Conservation (phyloP, 805 yeast genomes). For the Pichia eremophila region DNA sequence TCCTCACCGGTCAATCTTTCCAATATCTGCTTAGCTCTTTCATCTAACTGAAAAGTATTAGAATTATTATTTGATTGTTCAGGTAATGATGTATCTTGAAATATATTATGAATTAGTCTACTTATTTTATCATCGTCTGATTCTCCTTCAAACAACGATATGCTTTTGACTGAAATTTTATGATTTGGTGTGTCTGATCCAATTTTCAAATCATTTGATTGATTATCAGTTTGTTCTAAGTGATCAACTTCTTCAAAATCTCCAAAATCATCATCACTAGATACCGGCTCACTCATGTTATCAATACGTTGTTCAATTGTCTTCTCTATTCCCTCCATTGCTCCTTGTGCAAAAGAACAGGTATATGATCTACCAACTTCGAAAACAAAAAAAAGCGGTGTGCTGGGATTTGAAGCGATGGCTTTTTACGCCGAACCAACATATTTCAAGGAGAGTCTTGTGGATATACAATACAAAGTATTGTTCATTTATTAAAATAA, state of each 20-base stretch:
- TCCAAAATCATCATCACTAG: constrained; percentile 16
- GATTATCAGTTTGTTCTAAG: neutral
- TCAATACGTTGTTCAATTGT: neutral
- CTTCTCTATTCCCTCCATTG: neutral
- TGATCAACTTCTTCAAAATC: constrained; percentile 17
- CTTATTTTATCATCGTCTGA: constrained; percentile 3
- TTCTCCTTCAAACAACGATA: constrained; percentile 3
- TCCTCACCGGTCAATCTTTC: constrained; percentile 15
- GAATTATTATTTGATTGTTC: too few relatives aligned
- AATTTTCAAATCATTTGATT: neutral
- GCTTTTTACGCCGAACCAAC: too few relatives aligned
- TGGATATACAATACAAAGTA: too few relatives aligned
- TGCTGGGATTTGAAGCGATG: too few relatives aligned
- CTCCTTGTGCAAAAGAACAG: too few relatives aligned
- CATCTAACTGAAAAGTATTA: constrained; percentile 12
- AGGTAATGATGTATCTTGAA: neutral
- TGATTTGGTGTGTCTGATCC: neutral
- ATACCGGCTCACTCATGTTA: constrained; percentile 1
- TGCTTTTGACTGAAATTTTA: neutral
- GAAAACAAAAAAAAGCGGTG: too few relatives aligned
- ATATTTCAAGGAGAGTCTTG: too few relatives aligned
- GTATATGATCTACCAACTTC: too few relatives aligned
- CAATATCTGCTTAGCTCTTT: constrained; percentile 18
- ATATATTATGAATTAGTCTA: constrained; percentile 8
- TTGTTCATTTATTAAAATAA: too few relatives aligned